Base-by-base conservation (phyloP, 2,329 filamentous ascomycete genomes). In the Arthrobotrys conoides region DNA sequence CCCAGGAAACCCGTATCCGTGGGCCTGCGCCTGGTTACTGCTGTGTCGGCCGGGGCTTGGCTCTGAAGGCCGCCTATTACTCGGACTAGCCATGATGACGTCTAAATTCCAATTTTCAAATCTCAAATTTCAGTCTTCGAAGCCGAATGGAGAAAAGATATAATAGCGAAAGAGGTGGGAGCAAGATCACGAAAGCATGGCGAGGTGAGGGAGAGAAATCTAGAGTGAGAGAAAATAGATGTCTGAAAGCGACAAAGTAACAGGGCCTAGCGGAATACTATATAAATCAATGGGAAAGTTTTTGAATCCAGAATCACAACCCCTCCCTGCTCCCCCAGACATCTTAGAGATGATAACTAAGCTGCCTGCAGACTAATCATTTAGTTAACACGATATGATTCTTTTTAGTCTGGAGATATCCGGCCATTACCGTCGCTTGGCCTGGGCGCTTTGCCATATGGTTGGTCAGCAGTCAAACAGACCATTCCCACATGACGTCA, bases 41-140 rank as follows among this genome's bases (percentile, higher is more conserved):
- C 33, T 36, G 36, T 24, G 5, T 44, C 71, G 71, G 20, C 71
- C 66, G 22, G 67, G 20, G 27, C n/a, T 57, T 10, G 63, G 61
- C 53, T 65, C 72, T 33, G 72, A 68, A 2, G 55, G 64, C 14
- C 66, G 65, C 41, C 72, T 65, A 33, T 69, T 44, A 44, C 27
- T 61, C 38, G 64, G 20, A 46, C 46, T 76, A n/a, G 72, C 48
- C 72, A 76, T 76, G 18, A 76, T 76, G 24, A n/a, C 27, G 61
- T 20, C 30, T 9, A 53, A 9, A 10, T 51, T 36, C 24, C 16
- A 14, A 24, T 16, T 24, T 16, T 49, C 14, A 22, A 18, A 27
- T 18, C 24, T 61, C 27, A 6, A 30, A 16, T n/a, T 46, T 27
- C 2, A 30, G 6, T 3, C 27, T 30, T 36, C 33, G 33, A 36